These are phyloP conservation scores for Phytophthora sp. DNA, from an alignment of 352 stramenopile species.

Conservation along the genomic window DNA sequence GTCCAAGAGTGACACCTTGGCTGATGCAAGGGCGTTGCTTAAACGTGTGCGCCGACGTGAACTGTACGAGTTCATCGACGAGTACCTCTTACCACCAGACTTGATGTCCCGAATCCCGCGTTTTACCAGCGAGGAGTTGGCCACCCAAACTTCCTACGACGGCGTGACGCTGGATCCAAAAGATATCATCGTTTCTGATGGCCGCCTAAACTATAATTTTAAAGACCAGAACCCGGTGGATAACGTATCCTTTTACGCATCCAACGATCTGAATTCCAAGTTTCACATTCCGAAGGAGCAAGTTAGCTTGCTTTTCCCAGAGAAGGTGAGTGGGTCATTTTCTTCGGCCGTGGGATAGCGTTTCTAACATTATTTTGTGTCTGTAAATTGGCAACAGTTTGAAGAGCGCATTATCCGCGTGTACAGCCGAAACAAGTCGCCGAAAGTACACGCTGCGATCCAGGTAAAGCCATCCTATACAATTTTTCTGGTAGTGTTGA, in stretches of 20 bases:
- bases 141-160: slow-evolving; percentile 49
- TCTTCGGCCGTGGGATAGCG: not conserved
- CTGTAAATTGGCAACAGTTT: slow-evolving; percentile 46
- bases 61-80: slow-evolving; percentile 89
- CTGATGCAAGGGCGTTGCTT: slow-evolving; percentile 64
- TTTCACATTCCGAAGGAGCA: slow-evolving; percentile 84
- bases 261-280: slow-evolving; percentile 58
- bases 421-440: slow-evolving; percentile 68
- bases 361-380: not conserved
- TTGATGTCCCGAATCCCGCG: slow-evolving; percentile 57
- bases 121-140: slow-evolving; percentile 66
- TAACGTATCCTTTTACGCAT: slow-evolving; percentile 84
- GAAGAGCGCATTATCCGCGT: slow-evolving; percentile 84
- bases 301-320: slow-evolving; percentile 83
- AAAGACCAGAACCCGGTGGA: slow-evolving; percentile 86
- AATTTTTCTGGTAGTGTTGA: not conserved
- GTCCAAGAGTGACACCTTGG: slow-evolving; percentile 64
- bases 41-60: slow-evolving; percentile 72
- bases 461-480: slow-evolving; percentile 36
- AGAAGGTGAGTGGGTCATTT: slow-evolving; percentile 59
- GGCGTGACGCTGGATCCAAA: slow-evolving; percentile 55
- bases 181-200: slow-evolving; percentile 86
- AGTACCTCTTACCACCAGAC: slow-evolving; percentile 69
- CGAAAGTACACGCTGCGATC: slow-evolving; percentile 61
- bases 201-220: slow-evolving; percentile 86